Evolutionary conservation across 2,329 filamentous ascomycete genomes (phyloP).

Genomic region (Incumbomyces lentus): DNA sequence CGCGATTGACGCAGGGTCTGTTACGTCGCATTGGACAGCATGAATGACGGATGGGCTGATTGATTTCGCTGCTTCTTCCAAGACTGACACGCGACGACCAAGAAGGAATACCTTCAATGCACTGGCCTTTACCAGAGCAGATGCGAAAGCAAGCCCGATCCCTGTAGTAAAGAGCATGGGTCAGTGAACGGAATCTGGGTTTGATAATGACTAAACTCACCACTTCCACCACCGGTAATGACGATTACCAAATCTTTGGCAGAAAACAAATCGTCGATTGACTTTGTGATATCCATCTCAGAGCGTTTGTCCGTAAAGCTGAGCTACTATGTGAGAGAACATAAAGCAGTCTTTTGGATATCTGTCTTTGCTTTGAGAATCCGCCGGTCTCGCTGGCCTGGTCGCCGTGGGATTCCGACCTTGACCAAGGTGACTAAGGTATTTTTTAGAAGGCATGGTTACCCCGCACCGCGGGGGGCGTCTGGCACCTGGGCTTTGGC

Average conservation of each 20-base stretch:
- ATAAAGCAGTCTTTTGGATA: too few species aligned
- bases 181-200: neutral
- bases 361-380: too few species aligned
- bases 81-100: conserved; percentile 35
- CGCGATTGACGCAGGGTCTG: conserved; percentile 21
- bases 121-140: conserved; percentile 35
- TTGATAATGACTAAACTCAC: conserved; percentile 22
- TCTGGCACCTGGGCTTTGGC: too few species aligned
- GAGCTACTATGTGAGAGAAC: too few species aligned
- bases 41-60: conserved; percentile 29
- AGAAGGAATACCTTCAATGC: conserved; percentile 44
- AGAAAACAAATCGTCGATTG: conserved; percentile 30
- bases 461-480: too few species aligned
- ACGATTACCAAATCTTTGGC: conserved; percentile 42
- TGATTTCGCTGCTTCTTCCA: conserved; percentile 36
- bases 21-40: conserved; percentile 32
- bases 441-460: too few species aligned
- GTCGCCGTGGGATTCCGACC: too few species aligned
- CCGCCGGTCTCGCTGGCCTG: too few species aligned
- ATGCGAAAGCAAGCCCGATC: conserved; percentile 33
- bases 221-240: conserved; percentile 44
- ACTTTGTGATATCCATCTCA: neutral
- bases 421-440: too few species aligned
- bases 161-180: conserved; percentile 17
- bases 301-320: neutral